Base-by-base conservation (phyloP, 2,329 filamentous ascomycete genomes). In the Pseudogymnoascus sp. region DNA sequence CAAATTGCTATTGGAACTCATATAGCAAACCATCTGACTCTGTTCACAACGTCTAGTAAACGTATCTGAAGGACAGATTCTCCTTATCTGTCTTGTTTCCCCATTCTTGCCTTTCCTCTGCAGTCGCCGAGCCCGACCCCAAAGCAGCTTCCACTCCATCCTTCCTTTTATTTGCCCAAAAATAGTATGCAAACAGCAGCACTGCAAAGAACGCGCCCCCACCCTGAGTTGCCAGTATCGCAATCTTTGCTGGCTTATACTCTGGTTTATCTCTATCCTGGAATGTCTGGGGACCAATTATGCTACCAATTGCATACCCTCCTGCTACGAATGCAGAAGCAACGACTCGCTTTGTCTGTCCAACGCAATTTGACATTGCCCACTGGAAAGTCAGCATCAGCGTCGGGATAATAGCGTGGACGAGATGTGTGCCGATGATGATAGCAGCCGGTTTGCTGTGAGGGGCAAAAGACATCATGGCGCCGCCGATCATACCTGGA, bases 221-320 rank as follows among this genome's bases (percentile, higher is more conserved):
- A 0, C 59, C 60, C 64, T 66, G 70, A 44, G 69, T 71, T 7
- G 68, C 65, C 71, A 85, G 77, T 63, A 85, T 79, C 15, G 81
- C 78, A 23, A 84, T 77, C 70, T 83, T 82, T 23, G 80, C 82
- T 0, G 80, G 80, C 13, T 76, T 77, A 66, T 79, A 83, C 2
- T 79, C 73, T 1, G 82, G 83, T 0, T 77, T 80, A 64, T 85
- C 81, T 42, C 74, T 74, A 4, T 69, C 68, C 67, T 80, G 79
- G 72, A 84, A 83, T 7, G 80, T 83, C 70, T 82, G 77, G 0
- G 81, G 82, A 0, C 81, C 81, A 66, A 84, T 83, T 64, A 84
- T 82, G 69, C 81, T 84, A 15, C 79, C 81, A 7, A 83, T 69
- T 0, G 79, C 81, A 67, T 82, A 83, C 21, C 77, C 77, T 23